Conservation (phyloP, 2,329 filamentous ascomycete genomes). For the Fusarium concolor region DNA sequence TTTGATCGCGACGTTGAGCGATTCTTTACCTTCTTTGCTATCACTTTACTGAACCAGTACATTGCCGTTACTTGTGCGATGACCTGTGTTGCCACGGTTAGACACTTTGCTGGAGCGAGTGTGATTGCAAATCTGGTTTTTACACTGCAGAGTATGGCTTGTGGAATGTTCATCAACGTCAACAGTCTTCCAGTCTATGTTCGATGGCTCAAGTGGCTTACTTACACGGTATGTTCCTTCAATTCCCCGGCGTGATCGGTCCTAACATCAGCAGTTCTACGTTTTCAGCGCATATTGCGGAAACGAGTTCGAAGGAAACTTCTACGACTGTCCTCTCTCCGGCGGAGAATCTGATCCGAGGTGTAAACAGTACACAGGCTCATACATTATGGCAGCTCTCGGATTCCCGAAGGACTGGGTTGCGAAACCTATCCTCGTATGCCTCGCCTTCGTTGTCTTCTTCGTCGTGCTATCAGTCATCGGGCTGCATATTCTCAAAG, state of each 20-base stretch:
- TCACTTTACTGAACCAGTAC: slow-evolving; percentile 77
- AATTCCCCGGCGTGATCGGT: background rate
- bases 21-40: slow-evolving; percentile 78
- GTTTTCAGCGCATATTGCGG: slow-evolving; percentile 76
- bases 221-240: slow-evolving; percentile 62
- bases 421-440: slow-evolving; percentile 71
- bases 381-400: slow-evolving; percentile 75
- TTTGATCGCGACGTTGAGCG: slow-evolving; percentile 72
- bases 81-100: slow-evolving; percentile 71
- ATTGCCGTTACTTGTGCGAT: slow-evolving; percentile 79
- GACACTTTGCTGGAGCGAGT: slow-evolving; percentile 77
- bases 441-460: slow-evolving; percentile 71
- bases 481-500: slow-evolving; percentile 71
- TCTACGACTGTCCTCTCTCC: slow-evolving; percentile 77
- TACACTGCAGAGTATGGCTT: slow-evolving; percentile 79
- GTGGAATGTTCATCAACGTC: slow-evolving; percentile 80
- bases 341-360: slow-evolving; percentile 71
- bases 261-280: slow-evolving; percentile 65
- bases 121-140: slow-evolving; percentile 78
- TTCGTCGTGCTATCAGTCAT: slow-evolving; percentile 72
- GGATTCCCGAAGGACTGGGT: slow-evolving; percentile 77
- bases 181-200: slow-evolving; percentile 81
- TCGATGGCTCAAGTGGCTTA: slow-evolving; percentile 79
- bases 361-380: slow-evolving; percentile 76
- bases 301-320: slow-evolving; percentile 78